Conservation (phyloP, 345 rosid species). For the Geranium brycei region DNA sequence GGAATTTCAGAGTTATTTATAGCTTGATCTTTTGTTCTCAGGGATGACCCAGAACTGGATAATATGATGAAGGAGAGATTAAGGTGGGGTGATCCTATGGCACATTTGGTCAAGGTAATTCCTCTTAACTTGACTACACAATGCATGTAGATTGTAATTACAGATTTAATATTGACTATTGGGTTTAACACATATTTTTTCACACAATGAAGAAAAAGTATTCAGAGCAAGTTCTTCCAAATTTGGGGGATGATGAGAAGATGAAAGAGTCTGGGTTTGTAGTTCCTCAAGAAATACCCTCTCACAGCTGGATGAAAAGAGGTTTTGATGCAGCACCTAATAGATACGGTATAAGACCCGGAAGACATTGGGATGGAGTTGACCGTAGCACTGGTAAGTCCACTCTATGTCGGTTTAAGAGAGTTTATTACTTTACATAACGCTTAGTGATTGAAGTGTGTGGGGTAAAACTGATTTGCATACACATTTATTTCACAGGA, state of each 20-base stretch:
- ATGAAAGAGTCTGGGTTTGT: slow-evolving; percentile 89
- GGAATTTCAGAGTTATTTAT: slow-evolving; percentile 4
- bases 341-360: slow-evolving; percentile 78
- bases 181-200: slow-evolving; percentile 2
- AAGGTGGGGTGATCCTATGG: slow-evolving; percentile 97
- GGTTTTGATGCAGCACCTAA: slow-evolving; percentile 70
- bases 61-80: slow-evolving; percentile 54
- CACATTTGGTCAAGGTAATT: slow-evolving; percentile 80
- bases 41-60: slow-evolving; percentile 94
- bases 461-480: neutral
- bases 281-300: slow-evolving; percentile 69
- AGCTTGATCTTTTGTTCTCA: slow-evolving; percentile 17
- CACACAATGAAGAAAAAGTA: slow-evolving; percentile 42
- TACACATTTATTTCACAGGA: slow-evolving; percentile 29
- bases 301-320: slow-evolving; percentile 77
- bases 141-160: neutral
- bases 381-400: slow-evolving; percentile 76
- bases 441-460: neutral
- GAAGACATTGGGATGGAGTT: slow-evolving; percentile 98
- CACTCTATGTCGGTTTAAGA: neutral
- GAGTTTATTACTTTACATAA: neutral
- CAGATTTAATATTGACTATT: slow-evolving; percentile 3
- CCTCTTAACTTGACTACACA: neutral
- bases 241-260: slow-evolving; percentile 73
- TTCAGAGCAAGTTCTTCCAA: slow-evolving; percentile 30